These are phyloP conservation scores for Erodium maritimum DNA, from an alignment of 345 rosid genomes.

Conservation along the genomic window DNA sequence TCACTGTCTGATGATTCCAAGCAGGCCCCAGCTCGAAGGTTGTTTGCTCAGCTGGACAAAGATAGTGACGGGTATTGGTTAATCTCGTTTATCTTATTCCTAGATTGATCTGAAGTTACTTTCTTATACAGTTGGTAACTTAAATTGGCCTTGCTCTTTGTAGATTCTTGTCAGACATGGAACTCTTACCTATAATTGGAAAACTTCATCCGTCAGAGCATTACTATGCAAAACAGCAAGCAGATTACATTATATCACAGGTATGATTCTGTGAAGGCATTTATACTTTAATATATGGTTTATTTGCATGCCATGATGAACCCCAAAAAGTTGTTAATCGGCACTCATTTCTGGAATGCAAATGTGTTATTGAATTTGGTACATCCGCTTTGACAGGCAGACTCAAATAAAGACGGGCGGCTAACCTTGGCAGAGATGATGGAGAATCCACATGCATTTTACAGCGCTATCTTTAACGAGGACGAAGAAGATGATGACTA, in stretches of 20 bases:
- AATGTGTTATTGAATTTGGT: constrained; percentile 3
- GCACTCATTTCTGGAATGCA: no score
- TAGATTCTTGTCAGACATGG: constrained; percentile 66
- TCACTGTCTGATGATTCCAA: constrained; percentile 42
- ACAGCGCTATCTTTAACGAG: constrained; percentile 71
- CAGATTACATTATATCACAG: constrained; percentile 83
- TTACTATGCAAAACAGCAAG: constrained; percentile 92
- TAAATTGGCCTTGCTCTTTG: constrained; percentile 8
- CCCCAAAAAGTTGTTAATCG: no score
- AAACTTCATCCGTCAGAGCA: constrained; percentile 91
- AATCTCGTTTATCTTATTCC: background rate
- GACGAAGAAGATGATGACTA: constrained; percentile 61
- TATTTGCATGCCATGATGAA: no score
- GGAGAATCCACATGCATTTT: constrained; percentile 86
- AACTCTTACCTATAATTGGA: constrained; percentile 61
- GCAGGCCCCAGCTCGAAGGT: constrained; percentile 64
- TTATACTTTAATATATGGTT: background rate
- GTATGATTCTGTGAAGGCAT: constrained; percentile 21
- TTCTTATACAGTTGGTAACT: background rate
- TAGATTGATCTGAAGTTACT: background rate
- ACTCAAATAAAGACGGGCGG: constrained; percentile 67
- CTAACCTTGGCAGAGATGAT: constrained; percentile 76
- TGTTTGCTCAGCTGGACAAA: constrained; percentile 80
- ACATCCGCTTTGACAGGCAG: constrained; percentile 50
- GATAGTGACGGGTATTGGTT: constrained; percentile 69